Evolutionary conservation across 2,329 filamentous ascomycete species (phyloP).

Genomic region (Talaromyces sp.): DNA sequence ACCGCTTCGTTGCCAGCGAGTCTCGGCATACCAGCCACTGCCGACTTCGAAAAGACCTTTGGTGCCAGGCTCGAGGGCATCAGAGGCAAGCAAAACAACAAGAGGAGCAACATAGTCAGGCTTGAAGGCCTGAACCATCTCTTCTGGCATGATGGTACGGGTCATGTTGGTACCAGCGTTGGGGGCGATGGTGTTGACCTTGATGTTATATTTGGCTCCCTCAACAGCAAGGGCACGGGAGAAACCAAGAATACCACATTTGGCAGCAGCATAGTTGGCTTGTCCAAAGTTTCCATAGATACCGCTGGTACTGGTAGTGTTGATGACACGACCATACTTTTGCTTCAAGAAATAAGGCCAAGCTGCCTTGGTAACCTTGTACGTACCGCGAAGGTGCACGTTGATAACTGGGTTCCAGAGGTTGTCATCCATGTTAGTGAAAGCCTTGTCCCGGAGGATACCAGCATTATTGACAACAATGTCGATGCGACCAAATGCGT

Average conservation of each 20-base stretch:
- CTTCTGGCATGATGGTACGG: slow-evolving; percentile 86
- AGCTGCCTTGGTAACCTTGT: slow-evolving; percentile 94
- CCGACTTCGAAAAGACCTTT: slow-evolving; percentile 92
- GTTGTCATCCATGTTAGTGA: slow-evolving; percentile 93
- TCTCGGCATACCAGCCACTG: slow-evolving; percentile 87
- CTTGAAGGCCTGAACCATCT: slow-evolving; percentile 98
- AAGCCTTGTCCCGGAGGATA: slow-evolving; percentile 96
- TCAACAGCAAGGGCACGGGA: slow-evolving; percentile 89
- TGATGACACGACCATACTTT: slow-evolving; percentile 95
- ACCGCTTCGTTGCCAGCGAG: slow-evolving; percentile 89
- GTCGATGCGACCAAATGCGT: slow-evolving; percentile 88
- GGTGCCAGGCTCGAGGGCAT: slow-evolving; percentile 80
- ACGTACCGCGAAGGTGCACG: slow-evolving; percentile 90
- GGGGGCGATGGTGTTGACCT: slow-evolving; percentile 94
- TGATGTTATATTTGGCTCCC: slow-evolving; percentile 96
- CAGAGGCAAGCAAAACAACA: slow-evolving; percentile 79
- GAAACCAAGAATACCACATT: slow-evolving; percentile 91
- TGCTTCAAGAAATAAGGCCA: slow-evolving; percentile 98
- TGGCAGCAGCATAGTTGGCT: slow-evolving; percentile 92
- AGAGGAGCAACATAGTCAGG: slow-evolving; percentile 96
- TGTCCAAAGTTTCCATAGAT: slow-evolving; percentile 99
- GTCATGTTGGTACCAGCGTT: slow-evolving; percentile 98
- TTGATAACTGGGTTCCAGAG: slow-evolving; percentile 90
- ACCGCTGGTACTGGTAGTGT: slow-evolving; percentile 94
- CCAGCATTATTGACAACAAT: slow-evolving; percentile 97